Base-by-base conservation (phyloP, 208 protist species). In the Giardia muris region DNA sequence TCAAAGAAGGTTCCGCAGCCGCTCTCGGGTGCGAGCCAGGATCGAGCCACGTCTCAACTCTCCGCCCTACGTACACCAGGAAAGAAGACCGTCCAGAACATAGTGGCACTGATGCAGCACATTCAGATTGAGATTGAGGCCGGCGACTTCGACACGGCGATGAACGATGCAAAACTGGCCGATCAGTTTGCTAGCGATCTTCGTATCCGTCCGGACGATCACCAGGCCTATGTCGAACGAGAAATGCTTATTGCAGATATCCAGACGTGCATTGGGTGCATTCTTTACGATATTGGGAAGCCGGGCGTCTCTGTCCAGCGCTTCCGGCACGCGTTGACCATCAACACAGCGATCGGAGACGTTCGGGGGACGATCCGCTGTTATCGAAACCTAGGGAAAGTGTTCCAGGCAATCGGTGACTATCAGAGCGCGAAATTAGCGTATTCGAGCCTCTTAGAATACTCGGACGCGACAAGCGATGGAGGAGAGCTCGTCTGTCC, bases 161-260 rank as follows among this genome's bases (percentile, higher is more conserved):
- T 76, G 10, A 30, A 10, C 19, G 57, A 76, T 30, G 57, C 57
- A 30, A 76, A 76, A 76, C 57, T 76, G 57, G 57, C 57, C 10
- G 57, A 76, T 76, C 57, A 76, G 57, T 76, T 39, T 76, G 57
- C 57, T 30, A 76, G 19, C 10, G 57, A 10, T 39, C 30, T 76
- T 10, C 19, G 10, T 30, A 30, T 76, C 57, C 10, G 30, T 76
- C 57, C 57, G 30, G 57, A 10, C 30, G 57, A 76, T 30, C 10
- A 76, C 19, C 57, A 76, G 57, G 57, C 57, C 19, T 10, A 10
- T 39, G 57, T 76, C 30, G 57, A 76, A 76, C 10, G 30, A 30
- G 57, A 76, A 30, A 76, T 76, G 57, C 57, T 76, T 76, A 10
- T 76, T 76, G 57, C 57, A 10, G 57, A 76, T 76, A 76, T 76